These are phyloP conservation scores for Staphylotrichum tortipilum DNA, from an alignment of 495 filamentous ascomycete species.

Conservation along the genomic window DNA sequence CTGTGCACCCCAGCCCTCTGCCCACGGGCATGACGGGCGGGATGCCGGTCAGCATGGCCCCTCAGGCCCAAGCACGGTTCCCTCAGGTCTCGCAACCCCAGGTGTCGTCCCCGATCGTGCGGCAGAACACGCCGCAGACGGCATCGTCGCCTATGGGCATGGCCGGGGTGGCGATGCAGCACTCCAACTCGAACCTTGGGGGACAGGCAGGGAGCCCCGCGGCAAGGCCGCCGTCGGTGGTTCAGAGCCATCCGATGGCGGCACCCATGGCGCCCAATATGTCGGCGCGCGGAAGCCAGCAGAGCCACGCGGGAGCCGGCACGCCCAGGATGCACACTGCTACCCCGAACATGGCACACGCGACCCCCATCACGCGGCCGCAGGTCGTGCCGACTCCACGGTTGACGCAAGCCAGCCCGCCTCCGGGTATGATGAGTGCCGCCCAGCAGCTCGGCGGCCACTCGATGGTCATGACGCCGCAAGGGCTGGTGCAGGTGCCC, in stretches of 20 bases:
- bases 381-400: conserved; percentile 62
- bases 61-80: conserved; percentile 50
- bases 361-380: conserved; percentile 57
- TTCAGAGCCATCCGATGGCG: conserved; percentile 59
- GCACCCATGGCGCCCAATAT: conserved; percentile 60
- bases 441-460: conserved; percentile 45
- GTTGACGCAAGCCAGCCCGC: conserved; percentile 63
- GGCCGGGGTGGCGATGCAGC: conserved; percentile 62
- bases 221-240: conserved; percentile 64
- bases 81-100: conserved; percentile 56
- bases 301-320: conserved; percentile 61
- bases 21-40: conserved; percentile 27
- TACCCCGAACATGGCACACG: conserved; percentile 69
- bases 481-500: conserved; percentile 36
- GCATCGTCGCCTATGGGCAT: conserved; percentile 69
- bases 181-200: conserved; percentile 69
- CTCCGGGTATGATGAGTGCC: conserved; percentile 47
- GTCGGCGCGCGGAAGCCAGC: conserved; percentile 71
- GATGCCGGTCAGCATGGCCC: conserved; percentile 38
- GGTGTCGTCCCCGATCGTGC: conserved; percentile 68
- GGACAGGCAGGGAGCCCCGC: conserved; percentile 58
- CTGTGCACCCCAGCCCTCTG: conserved; percentile 29
- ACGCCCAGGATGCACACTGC: conserved; percentile 75
- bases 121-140: conserved; percentile 70
- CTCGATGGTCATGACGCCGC: conserved; percentile 39